Evolutionary conservation across 1,139 yeast genomes (phyloP).

Genomic region (Magnusiomyces sp.): DNA sequence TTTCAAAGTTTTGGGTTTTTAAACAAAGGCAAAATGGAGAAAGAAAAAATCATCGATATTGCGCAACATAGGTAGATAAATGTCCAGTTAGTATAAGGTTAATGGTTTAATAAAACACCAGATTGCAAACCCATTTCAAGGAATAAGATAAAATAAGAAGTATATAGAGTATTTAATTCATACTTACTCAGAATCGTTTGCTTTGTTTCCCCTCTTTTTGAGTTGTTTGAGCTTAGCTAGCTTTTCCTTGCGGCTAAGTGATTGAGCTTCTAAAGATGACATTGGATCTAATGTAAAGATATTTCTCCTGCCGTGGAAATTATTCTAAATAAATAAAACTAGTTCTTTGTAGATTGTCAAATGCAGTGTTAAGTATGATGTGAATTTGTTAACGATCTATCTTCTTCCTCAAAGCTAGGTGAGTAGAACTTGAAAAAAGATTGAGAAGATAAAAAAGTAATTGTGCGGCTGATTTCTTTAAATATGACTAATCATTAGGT

Average conservation of each 20-base stretch:
- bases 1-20: no score
- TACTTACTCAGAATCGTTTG: conserved; percentile 2
- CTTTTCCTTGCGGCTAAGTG: conserved; percentile 34
- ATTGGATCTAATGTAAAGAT: conserved; percentile 7
- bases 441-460: no score
- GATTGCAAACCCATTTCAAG: neutral
- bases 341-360: no score
- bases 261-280: conserved; percentile 34
- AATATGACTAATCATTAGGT: no score
- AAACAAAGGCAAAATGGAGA: neutral
- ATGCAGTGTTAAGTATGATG: no score
- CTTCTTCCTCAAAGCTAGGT: no score
- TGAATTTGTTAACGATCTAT: neutral
- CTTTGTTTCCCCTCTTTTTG: conserved; percentile 22
- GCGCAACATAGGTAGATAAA: no score
- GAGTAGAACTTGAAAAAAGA: no score
- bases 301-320: neutral
- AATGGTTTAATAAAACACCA: neutral
- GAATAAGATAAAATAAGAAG: conserved; percentile 8
- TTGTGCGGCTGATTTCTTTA: no score
- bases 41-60: neutral
- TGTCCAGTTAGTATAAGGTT: neutral
- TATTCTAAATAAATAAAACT: neutral
- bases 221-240: conserved; percentile 33
- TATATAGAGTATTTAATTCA: neutral